phyloP scores from a whole-genome alignment of 2,329 filamentous ascomycete species.

The Cladosporium phlei region DNA sequence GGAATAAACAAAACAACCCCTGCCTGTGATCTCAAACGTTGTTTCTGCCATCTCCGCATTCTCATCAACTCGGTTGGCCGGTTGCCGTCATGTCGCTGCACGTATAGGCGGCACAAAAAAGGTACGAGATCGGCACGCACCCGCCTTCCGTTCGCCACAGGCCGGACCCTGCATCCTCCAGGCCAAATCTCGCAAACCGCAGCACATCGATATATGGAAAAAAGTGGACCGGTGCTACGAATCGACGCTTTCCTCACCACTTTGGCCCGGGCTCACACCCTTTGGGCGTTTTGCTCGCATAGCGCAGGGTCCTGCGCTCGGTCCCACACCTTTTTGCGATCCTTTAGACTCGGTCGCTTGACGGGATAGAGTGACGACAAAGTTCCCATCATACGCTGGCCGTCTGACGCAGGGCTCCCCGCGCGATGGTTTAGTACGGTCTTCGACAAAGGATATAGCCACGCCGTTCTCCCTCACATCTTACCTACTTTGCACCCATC shows the following conservation, averaged over 20 bases:
- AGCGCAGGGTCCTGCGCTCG: slow-evolving; percentile 3
- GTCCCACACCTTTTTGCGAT: neutral
- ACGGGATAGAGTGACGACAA: slow-evolving; percentile 9
- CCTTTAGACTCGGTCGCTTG: slow-evolving; percentile 1
- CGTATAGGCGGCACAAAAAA: neutral
- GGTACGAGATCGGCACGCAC: slow-evolving; percentile 4
- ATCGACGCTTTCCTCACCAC: neutral
- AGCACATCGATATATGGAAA: neutral
- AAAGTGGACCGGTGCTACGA: neutral
- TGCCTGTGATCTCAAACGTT: too few species aligned
- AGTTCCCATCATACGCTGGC: slow-evolving; percentile 5
- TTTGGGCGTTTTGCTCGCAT: too few species aligned
- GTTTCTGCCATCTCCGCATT: neutral
- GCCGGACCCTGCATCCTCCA: slow-evolving; percentile 9
- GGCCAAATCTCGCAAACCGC: slow-evolving; percentile 4
- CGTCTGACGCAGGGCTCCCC: slow-evolving; percentile 8
- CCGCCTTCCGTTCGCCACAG: slow-evolving; percentile 2
- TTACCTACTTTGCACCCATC: neutral
- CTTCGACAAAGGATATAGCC: neutral
- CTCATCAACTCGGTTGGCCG: neutral
- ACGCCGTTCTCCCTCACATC: neutral
- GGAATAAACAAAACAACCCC: too few species aligned
- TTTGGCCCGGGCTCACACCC: too few species aligned
- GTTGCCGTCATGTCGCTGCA: slow-evolving; percentile 1
- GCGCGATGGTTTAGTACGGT: too few species aligned